A percentile compares a stretch with the other conserved stretches of the same genome.
Conservation (phyloP, 257 asterid genomes). For the Penstemon eatonii region DNA sequence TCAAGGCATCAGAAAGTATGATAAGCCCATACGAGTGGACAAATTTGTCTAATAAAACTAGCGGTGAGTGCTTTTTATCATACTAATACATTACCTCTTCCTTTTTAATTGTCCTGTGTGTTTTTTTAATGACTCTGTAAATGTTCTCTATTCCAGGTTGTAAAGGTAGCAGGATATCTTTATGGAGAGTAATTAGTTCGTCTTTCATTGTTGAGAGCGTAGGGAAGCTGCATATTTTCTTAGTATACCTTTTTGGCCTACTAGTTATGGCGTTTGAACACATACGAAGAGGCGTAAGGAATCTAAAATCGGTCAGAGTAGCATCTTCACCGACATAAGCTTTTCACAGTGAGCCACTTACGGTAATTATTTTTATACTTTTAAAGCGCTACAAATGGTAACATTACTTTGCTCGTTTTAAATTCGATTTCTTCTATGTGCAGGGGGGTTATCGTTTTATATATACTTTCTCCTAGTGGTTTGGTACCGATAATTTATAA, state of each 20-base stretch:
- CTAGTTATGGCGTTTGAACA: constrained; percentile 51
- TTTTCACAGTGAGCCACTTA: constrained; percentile 31
- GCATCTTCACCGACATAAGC: constrained; percentile 60
- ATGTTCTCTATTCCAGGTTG: constrained; percentile 41
- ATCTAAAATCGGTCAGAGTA: constrained; percentile 69
- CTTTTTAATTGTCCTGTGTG: neutral
- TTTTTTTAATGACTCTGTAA: neutral
- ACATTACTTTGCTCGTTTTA: neutral
- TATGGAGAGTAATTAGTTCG: constrained; percentile 43
- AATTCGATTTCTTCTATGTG: constrained; percentile 12
- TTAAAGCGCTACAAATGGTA: neutral
- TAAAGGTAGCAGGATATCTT: constrained; percentile 39
- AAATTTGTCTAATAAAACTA: constrained; percentile 63
- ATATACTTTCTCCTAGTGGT: constrained; percentile 7
- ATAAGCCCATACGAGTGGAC: constrained; percentile 68
- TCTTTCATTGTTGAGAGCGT: constrained; percentile 42
- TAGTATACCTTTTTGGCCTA: constrained; percentile 55
- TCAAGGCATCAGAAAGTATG: constrained; percentile 61
- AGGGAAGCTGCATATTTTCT: constrained; percentile 53
- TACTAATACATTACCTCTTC: constrained; percentile 16
- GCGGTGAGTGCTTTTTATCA: constrained; percentile 49
- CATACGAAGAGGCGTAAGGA: constrained; percentile 51
- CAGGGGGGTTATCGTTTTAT: constrained; percentile 35
- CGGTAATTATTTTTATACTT: constrained; percentile 38
- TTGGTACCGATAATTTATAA: constrained; percentile 8